Evolutionary conservation across 345 rosid species (phyloP).

Genomic region (Murraya paniculata): DNA sequence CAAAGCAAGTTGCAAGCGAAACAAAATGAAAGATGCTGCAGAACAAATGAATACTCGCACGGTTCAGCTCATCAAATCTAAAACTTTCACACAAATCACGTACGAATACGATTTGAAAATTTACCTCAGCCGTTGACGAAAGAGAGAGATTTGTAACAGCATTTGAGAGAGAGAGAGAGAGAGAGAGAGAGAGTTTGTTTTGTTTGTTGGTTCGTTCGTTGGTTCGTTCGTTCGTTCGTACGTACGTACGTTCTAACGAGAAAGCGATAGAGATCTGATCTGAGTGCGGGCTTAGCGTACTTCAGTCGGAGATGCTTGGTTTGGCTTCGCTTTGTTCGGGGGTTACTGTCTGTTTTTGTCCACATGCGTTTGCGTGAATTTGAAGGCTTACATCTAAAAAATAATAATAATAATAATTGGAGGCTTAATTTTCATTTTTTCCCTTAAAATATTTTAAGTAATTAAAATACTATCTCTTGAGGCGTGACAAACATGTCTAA

Average conservation of each 20-base stretch:
- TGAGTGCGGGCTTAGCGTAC: neutral
- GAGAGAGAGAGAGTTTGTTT: no score
- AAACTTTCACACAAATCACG: neutral
- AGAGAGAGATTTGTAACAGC: neutral
- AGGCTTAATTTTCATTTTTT: neutral
- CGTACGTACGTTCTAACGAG: neutral
- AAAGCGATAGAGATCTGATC: neutral
- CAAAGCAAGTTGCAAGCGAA: neutral
- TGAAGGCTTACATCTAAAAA: neutral
- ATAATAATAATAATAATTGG: no score
- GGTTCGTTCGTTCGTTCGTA: neutral
- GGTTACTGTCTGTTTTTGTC: neutral
- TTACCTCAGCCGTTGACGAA: neutral
- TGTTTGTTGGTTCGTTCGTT: no score
- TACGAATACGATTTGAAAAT: neutral
- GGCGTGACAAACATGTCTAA: no score
- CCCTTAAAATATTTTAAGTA: no score
- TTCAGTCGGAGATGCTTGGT: neutral
- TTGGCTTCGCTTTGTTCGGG: neutral
- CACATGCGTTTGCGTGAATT: neutral
- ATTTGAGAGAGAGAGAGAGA: neutral
- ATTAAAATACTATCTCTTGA: neutral
- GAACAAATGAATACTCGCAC: neutral
- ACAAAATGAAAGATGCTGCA: neutral
- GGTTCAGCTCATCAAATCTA: neutral